Conservation (phyloP, 2,329 filamentous ascomycete genomes). For the Teratosphaeriaceae sp. region DNA sequence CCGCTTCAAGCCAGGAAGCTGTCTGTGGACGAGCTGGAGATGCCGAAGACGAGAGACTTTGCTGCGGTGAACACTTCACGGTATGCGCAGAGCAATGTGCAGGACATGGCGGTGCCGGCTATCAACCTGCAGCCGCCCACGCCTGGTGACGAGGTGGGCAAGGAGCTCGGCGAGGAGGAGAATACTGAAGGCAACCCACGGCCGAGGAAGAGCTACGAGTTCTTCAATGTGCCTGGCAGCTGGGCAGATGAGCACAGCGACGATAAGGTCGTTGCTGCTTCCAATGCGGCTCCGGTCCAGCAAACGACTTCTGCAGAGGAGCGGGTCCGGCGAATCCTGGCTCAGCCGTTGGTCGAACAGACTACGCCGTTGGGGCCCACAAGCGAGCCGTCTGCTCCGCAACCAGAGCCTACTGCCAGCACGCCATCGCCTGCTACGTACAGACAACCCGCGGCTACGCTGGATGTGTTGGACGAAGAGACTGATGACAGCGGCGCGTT, state of each 20-base stretch:
- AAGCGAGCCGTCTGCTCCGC: neutral
- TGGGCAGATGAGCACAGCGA: conserved; percentile 15
- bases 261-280: conserved; percentile 9
- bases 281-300: too few relatives aligned
- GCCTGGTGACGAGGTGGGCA: conserved; percentile 25
- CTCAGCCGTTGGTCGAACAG: conserved; percentile 5
- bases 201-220: conserved; percentile 15
- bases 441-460: conserved; percentile 8
- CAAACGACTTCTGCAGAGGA: neutral
- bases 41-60: conserved; percentile 18
- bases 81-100: conserved; percentile 1
- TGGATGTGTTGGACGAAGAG: conserved; percentile 22
- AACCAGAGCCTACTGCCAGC: neutral
- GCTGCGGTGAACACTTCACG: conserved; percentile 8
- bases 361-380: too few relatives aligned
- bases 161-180: conserved; percentile 11
- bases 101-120: conserved; percentile 19
- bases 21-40: conserved; percentile 5
- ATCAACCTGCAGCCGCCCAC: conserved; percentile 31
- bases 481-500: conserved; percentile 55
- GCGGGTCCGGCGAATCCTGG: neutral
- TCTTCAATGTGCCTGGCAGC: conserved; percentile 21
- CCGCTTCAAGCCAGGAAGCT: conserved; percentile 3
- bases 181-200: conserved; percentile 4
- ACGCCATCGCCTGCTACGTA: neutral